A percentile compares a stretch with the other conserved stretches of the same genome.
Conservation (phyloP, 2,329 filamentous ascomycete species). For the Xylariaceae sp. region DNA sequence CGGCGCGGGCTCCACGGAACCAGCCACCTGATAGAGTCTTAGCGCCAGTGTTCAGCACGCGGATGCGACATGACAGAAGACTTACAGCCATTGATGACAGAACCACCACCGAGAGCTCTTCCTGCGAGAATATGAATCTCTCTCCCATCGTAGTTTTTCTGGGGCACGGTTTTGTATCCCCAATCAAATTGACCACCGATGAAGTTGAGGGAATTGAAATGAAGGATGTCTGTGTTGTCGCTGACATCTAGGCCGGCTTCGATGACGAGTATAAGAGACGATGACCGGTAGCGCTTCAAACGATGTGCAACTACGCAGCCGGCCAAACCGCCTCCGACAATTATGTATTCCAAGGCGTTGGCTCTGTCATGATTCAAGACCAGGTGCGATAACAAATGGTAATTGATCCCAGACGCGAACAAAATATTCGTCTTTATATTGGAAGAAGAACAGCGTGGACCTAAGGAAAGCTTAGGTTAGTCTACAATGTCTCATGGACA, state of each 20-base stretch:
- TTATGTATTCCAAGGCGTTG: conserved; percentile 20
- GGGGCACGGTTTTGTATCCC: conserved; percentile 18
- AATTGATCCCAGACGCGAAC: no score
- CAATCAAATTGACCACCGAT: conserved; percentile 22
- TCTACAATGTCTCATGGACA: no score
- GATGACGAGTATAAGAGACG: conserved; percentile 17
- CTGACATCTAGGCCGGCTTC: conserved; percentile 23
- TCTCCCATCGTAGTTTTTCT: conserved; percentile 15
- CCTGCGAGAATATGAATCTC: conserved; percentile 16
- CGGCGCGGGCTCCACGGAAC: conserved; percentile 37
- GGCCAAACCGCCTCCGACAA: conserved; percentile 18
- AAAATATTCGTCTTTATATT: no score
- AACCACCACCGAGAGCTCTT: conserved; percentile 20
- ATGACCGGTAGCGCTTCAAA: conserved; percentile 12
- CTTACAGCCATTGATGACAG: conserved; percentile 22
- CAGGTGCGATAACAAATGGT: no score
- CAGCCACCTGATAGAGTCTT: conserved; percentile 26
- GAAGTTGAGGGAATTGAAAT: conserved; percentile 17
- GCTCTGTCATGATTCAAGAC: no score
- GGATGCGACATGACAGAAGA: background rate
- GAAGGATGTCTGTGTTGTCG: conserved; percentile 17
- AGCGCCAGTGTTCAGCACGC: background rate
- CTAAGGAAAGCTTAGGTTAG: no score
- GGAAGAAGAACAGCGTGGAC: no score
- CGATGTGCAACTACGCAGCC: conserved; percentile 20